Conservation (phyloP, 2,329 filamentous ascomycete genomes). For the Nakataea oryzae region DNA sequence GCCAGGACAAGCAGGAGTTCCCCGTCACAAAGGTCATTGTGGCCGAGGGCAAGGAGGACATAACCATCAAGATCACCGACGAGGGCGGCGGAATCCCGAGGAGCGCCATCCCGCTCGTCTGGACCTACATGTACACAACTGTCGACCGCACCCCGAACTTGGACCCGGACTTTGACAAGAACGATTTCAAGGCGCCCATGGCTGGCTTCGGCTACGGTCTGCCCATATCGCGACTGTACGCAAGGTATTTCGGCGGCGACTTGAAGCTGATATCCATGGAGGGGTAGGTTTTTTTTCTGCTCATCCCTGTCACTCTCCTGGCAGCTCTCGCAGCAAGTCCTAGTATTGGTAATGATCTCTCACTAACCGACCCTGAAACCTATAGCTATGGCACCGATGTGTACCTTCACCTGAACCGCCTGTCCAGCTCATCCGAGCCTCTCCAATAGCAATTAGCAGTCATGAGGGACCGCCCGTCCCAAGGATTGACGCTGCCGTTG, state of each 20-base stretch:
- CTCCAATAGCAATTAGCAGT: constrained; percentile 90
- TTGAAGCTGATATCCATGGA: constrained; percentile 99
- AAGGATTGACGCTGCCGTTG: constrained; percentile 55
- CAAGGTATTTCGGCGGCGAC: constrained; percentile 94
- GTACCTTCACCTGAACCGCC: constrained; percentile 91
- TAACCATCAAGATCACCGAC: constrained; percentile 96
- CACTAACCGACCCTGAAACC: neutral
- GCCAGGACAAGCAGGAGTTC: constrained; percentile 90
- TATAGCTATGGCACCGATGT: constrained; percentile 91
- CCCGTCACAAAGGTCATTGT: constrained; percentile 96
- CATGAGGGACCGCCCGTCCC: constrained; percentile 64
- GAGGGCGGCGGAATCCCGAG: constrained; percentile 93
- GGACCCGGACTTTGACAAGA: constrained; percentile 97
- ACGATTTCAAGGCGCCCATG: constrained; percentile 98
- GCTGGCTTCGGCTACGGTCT: constrained; percentile 97
- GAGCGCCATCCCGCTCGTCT: constrained; percentile 91
- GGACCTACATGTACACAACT: constrained; percentile 99
- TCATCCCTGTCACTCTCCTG: neutral
- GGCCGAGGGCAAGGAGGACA: constrained; percentile 94
- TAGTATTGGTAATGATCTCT: no score
- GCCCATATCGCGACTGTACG: constrained; percentile 88
- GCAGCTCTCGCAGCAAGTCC: neutral
- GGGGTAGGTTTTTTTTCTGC: constrained; percentile 52
- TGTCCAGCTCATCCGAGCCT: constrained; percentile 91
- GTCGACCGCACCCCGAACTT: constrained; percentile 91